These are phyloP conservation scores for Ophiostoma sp. DNA, from an alignment of 2,329 filamentous ascomycete genomes.

Conservation along the genomic window DNA sequence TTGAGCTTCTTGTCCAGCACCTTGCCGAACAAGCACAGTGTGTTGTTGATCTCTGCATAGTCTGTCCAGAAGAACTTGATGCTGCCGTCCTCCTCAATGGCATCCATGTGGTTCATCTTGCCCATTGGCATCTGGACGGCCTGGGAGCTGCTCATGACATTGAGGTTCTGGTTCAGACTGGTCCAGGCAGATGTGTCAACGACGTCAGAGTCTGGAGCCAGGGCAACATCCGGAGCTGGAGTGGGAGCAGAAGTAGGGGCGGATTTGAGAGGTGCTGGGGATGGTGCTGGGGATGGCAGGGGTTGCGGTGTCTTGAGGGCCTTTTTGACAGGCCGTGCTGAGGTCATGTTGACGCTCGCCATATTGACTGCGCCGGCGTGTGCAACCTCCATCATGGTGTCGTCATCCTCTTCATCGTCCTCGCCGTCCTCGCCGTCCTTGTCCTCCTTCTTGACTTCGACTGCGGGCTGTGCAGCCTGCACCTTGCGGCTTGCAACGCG, in stretches of 20 bases:
- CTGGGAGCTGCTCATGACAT: constrained; percentile 66
- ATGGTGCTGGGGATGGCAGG: constrained; percentile 67
- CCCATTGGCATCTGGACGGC: constrained; percentile 64
- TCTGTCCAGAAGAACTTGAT: constrained; percentile 96
- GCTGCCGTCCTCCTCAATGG: constrained; percentile 89
- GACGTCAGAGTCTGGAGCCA: constrained; percentile 38
- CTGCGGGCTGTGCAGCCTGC: constrained; percentile 38
- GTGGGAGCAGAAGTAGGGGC: background rate
- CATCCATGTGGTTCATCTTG: constrained; percentile 77
- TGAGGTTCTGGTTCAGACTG: constrained; percentile 76
- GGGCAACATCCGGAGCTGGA: constrained; percentile 36
- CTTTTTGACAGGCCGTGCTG: constrained; percentile 71
- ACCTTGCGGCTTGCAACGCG: constrained; percentile 71
- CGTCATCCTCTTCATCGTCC: constrained; percentile 69
- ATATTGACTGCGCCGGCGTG: constrained; percentile 65
- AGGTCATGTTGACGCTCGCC: constrained; percentile 77
- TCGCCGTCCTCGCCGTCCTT: constrained; percentile 35
- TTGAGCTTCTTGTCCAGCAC: constrained; percentile 82
- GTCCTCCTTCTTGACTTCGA: constrained; percentile 40
- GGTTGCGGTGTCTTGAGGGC: constrained; percentile 57
- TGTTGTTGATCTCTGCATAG: constrained; percentile 88
- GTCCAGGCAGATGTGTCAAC: constrained; percentile 87
- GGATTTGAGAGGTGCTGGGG: constrained; percentile 49
- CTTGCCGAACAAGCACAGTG: constrained; percentile 90
- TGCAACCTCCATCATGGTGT: constrained; percentile 82